Evolutionary conservation across 2,329 filamentous ascomycete genomes (phyloP), one percentile per base, ranked within the genome.

Genomic region (Fusarium nematophilum): DNA sequence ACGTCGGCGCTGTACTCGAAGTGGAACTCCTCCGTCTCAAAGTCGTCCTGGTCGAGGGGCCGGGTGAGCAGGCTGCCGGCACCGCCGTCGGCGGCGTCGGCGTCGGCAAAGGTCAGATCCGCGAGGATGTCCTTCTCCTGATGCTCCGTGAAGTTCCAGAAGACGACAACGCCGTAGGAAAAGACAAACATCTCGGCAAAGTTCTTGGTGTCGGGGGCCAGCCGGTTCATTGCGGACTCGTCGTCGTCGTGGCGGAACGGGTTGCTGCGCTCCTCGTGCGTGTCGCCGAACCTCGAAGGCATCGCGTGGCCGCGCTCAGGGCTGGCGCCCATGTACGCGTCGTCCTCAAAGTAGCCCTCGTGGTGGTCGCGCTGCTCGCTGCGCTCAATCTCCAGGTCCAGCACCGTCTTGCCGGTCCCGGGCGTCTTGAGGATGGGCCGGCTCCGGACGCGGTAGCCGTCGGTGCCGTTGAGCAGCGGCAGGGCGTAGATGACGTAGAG

Each of bases 121-220:
- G 95, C 95, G 17, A 99, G 84, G 39, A 98, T 92, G 69, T 97
- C 93, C 76, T 97, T 97, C 74, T 99, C 95, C 73, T 99, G 95
- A 63, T 90, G 86, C 74, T 97, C 93, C 9, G 92, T 94, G 68
- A 99, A 97, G 74, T 99, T 99, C 95, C 95, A 99, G 73, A 99
- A 97, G 5, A 99, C 95, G 0, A 95, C 94, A 1, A 99, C 94
- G 15, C 95, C 95, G 71, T 99, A 99, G 13, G 91, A 94, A 75
- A 96, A 98, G 67, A 99, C 90, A 72, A 97, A 98, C 86, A 98
- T 92, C 77, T 99, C 95, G 34, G 92, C 94, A 71, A 96, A 92
- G 51, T 88, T 84, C 70, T 94, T 88, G 29, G 89, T 86, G 70
- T 92, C 87, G 6, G 90, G 85, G 1, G 85, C 85, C 18, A 92